These are phyloP conservation scores for Ceratocystis albifundus DNA, from an alignment of 2,329 filamentous ascomycete species.

Conservation along the genomic window DNA sequence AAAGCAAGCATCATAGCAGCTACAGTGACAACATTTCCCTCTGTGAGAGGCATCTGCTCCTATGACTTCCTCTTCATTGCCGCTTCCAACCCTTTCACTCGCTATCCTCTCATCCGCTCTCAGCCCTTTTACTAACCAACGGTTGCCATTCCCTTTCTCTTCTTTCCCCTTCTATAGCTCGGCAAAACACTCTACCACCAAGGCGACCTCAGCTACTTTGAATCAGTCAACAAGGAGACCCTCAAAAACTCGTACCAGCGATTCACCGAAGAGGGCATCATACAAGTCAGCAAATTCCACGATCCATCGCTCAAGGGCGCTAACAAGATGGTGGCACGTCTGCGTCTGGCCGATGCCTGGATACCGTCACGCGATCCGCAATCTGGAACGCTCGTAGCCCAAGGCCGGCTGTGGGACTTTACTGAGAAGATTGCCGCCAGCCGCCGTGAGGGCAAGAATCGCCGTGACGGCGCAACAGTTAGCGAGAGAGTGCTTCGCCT, in stretches of 20 bases:
- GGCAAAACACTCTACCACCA: conserved; percentile 97
- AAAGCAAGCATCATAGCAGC: not conserved
- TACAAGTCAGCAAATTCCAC: conserved; percentile 59
- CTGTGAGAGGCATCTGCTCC: not conserved
- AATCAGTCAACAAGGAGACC: conserved; percentile 96
- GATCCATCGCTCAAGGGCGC: conserved; percentile 34
- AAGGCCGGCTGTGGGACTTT: conserved; percentile 81
- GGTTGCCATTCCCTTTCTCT: not conserved
- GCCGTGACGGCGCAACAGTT: conserved; percentile 84
- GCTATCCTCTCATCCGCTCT: not conserved
- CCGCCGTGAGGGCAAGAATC: conserved; percentile 85
- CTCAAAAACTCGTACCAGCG: conserved; percentile 84
- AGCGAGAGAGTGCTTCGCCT: conserved; percentile 67
- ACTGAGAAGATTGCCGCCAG: conserved; percentile 75
- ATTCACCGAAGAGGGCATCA: conserved; percentile 83
- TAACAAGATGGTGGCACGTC: conserved; percentile 44
- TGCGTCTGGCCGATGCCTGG: conserved; percentile 66
- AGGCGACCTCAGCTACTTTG: conserved; percentile 92
- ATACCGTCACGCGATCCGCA: conserved; percentile 51
- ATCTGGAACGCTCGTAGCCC: conserved; percentile 51
- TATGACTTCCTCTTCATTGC: too few species aligned
- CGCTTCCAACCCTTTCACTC: not conserved
- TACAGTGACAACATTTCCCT: not conserved
- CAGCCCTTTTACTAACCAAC: not conserved
- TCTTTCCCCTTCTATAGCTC: conserved; percentile 40